phyloP scores from a whole-genome alignment of 2,329 filamentous ascomycete genomes.

The Microsporum audouinii region DNA sequence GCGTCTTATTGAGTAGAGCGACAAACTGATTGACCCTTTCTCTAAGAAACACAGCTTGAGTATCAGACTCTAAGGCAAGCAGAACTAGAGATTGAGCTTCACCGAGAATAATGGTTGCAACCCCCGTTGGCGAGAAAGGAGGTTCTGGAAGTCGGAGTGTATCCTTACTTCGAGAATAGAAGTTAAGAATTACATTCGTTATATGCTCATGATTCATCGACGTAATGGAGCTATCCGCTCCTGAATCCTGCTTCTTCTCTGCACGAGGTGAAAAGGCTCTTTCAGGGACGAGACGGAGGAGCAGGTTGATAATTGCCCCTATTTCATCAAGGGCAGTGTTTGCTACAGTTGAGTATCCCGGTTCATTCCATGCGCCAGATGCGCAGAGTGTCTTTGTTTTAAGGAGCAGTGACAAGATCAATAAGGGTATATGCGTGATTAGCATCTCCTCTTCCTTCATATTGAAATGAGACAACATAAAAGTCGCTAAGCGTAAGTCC shows the following conservation, averaged over 20 bases:
- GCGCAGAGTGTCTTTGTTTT: slow-evolving; percentile 33
- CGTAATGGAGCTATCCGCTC: not conserved
- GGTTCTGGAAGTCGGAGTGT: slow-evolving; percentile 51
- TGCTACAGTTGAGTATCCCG: slow-evolving; percentile 10
- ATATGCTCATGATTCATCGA: slow-evolving; percentile 32
- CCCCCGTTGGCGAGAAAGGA: slow-evolving; percentile 46
- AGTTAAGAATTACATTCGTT: slow-evolving; percentile 50
- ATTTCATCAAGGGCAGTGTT: slow-evolving; percentile 23
- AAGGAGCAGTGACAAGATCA: slow-evolving; percentile 52
- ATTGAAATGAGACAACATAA: slow-evolving; percentile 81
- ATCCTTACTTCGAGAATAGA: slow-evolving; percentile 60
- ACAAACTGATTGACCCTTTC: slow-evolving; percentile 50
- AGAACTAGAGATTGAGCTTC: slow-evolving; percentile 40
- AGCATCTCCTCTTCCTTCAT: slow-evolving; percentile 94
- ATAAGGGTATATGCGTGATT: slow-evolving; percentile 67
- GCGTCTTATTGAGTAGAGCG: slow-evolving; percentile 33
- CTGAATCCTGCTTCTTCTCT: not conserved
- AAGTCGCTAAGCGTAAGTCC: slow-evolving; percentile 62
- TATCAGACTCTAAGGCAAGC: slow-evolving; percentile 21
- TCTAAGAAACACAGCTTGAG: slow-evolving; percentile 38
- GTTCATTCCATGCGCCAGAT: slow-evolving; percentile 9
- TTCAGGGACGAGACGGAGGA: slow-evolving; percentile 55
- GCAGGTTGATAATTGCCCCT: slow-evolving; percentile 40
- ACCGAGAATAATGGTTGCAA: slow-evolving; percentile 53
- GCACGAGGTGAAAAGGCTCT: slow-evolving; percentile 41